A percentile compares a stretch with the other conserved stretches of the same genome.
Evolutionary conservation across 164 flowering plant species (phyloP).

Genomic region (Nelumbo lutea): DNA sequence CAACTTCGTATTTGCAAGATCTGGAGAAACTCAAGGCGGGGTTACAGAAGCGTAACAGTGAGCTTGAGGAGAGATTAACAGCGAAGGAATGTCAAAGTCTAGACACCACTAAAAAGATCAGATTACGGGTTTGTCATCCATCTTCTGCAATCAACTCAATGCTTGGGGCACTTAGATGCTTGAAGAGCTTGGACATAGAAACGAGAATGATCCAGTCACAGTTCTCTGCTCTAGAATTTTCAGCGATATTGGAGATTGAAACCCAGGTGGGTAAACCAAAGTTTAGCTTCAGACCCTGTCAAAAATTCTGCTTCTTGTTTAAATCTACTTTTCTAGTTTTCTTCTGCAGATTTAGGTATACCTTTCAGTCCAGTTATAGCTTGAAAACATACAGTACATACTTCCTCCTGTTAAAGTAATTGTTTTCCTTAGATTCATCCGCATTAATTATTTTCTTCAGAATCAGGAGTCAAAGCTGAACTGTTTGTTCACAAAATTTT

Average conservation of each 20-base stretch:
- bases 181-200: constrained; percentile 28
- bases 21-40: constrained; percentile 23
- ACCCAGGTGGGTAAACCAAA: constrained; percentile 14
- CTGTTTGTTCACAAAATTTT: no score
- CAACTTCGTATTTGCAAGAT: constrained; percentile 24
- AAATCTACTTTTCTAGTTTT: no score
- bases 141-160: constrained; percentile 38
- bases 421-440: no score
- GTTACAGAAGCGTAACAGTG: constrained; percentile 23
- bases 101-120: constrained; percentile 15
- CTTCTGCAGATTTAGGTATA: no score
- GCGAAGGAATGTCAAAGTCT: background rate
- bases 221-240: constrained; percentile 21
- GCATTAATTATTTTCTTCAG: no score
- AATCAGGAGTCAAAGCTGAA: no score
- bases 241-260: constrained; percentile 26
- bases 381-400: no score
- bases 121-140: constrained; percentile 22
- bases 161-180: constrained; percentile 30
- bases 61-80: constrained; percentile 18
- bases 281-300: background rate
- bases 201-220: constrained; percentile 22
- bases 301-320: no score
- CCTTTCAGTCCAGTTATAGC: no score
- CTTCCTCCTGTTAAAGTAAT: no score